Evolutionary conservation across 371 early-diverging fungal genomes (phyloP).

Genomic region (Actinomortierella wolfii): DNA sequence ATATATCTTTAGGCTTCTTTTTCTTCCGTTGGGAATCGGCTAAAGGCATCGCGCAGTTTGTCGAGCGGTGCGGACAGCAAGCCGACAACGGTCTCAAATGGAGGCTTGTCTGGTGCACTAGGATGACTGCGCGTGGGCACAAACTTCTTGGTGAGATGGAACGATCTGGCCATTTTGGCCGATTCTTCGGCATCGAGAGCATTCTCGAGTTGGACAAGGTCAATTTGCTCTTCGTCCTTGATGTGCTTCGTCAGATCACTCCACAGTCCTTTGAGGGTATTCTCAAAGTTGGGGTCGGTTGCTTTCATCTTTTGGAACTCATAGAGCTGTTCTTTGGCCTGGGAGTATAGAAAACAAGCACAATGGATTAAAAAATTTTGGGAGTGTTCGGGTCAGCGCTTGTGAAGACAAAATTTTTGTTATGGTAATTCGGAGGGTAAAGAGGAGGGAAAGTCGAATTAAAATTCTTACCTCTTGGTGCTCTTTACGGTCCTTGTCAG

Average conservation of each 20-base stretch:
- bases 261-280: constrained; percentile 10
- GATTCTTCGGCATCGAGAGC: constrained; percentile 7
- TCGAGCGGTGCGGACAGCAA: constrained; percentile 22
- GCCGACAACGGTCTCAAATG: constrained; percentile 30
- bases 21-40: constrained; percentile 10
- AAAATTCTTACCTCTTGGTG: constrained; percentile 12
- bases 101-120: constrained; percentile 22
- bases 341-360: neutral
- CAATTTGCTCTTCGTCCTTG: constrained; percentile 24
- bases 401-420: no score
- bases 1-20: no score
- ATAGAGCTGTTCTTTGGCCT: constrained; percentile 24
- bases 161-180: constrained; percentile 2
- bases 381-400: no score
- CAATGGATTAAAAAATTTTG: neutral
- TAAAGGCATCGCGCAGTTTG: constrained; percentile 16
- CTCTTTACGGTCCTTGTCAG: constrained; percentile 22
- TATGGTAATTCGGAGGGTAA: no score
- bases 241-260: constrained; percentile 17
- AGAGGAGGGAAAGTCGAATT: neutral
- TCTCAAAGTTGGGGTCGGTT: constrained; percentile 8
- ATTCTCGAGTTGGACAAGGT: constrained; percentile 14
- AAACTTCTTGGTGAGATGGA: constrained; percentile 24
- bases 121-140: constrained; percentile 31
- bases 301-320: constrained; percentile 20